phyloP scores from a whole-genome alignment of 805 yeast species.

The Candida michaelii region DNA sequence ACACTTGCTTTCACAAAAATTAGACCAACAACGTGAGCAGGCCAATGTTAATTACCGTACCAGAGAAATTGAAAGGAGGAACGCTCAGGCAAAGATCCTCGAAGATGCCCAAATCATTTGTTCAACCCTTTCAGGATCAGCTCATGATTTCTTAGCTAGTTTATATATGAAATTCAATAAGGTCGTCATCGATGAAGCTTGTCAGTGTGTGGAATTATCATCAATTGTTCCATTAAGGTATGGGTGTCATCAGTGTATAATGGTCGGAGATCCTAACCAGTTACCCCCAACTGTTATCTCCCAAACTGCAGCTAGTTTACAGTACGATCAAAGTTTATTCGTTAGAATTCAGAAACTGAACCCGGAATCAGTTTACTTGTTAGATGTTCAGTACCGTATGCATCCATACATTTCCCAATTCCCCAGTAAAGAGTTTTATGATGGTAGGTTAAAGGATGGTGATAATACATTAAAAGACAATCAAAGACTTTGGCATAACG shows the following conservation, averaged over 20 bases:
- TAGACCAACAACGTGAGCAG: conserved; percentile 79
- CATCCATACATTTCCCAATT: conserved; percentile 87
- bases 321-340: conserved; percentile 88
- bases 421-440: conserved; percentile 83
- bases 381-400: conserved; percentile 96
- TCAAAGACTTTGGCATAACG: conserved; percentile 71
- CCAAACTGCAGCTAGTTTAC: conserved; percentile 73
- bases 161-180: conserved; percentile 81
- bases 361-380: conserved; percentile 60
- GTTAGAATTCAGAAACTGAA: conserved; percentile 83
- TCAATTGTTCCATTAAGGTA: conserved; percentile 89
- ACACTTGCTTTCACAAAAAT: conserved; percentile 65
- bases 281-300: conserved; percentile 96
- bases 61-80: conserved; percentile 74
- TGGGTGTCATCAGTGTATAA: conserved; percentile 85
- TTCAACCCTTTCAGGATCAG: conserved; percentile 90
- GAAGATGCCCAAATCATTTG: conserved; percentile 82
- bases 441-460: conserved; percentile 74
- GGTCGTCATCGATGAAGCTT: conserved; percentile 94
- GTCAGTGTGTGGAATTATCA: conserved; percentile 92
- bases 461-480: conserved; percentile 63
- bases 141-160: conserved; percentile 79
- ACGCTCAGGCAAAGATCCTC: conserved; percentile 69
- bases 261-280: conserved; percentile 99
- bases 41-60: conserved; percentile 68